phyloP scores from a whole-genome alignment of 768 basidiomycete species.

The Xerocomellus intermedius region DNA sequence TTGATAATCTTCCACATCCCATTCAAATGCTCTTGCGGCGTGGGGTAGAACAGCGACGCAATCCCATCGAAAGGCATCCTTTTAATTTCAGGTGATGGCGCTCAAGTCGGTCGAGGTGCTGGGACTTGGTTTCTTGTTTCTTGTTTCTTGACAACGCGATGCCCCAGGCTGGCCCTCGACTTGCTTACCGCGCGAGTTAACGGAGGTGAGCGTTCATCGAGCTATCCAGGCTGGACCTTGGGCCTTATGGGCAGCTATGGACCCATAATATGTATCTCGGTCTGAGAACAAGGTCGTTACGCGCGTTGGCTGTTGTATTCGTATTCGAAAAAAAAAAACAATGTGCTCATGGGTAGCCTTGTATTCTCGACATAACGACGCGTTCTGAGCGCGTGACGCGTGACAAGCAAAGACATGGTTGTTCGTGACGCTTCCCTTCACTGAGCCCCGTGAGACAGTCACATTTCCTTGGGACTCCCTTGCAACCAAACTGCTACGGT shows the following conservation, averaged over 20 bases:
- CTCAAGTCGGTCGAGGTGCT: too few species aligned
- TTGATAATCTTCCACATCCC: slow-evolving; percentile 24
- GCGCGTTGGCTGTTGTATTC: slow-evolving; percentile 1
- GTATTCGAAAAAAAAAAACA: slow-evolving; percentile 8
- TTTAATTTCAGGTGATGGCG: not conserved
- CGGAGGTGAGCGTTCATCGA: too few species aligned
- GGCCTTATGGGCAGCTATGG: too few species aligned
- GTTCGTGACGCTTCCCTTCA: too few species aligned
- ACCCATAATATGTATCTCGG: not conserved
- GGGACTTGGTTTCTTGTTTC: not conserved
- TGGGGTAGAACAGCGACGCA: slow-evolving; percentile 5
- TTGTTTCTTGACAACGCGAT: not conserved
- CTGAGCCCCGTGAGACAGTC: too few species aligned
- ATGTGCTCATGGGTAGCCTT: slow-evolving; percentile 8
- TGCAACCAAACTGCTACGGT: too few species aligned
- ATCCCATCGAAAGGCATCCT: slow-evolving; percentile 15
- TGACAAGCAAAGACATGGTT: too few species aligned
- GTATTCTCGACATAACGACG: not conserved
- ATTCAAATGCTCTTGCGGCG: slow-evolving; percentile 24
- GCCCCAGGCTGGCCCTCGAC: too few species aligned
- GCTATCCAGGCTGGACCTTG: too few species aligned
- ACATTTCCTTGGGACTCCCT: too few species aligned
- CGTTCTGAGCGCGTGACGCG: too few species aligned
- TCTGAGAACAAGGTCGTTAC: not conserved
- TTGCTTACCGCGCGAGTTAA: too few species aligned